These are phyloP conservation scores for Rhododendron griersonianum DNA, from an alignment of 148 eudicot genomes.

Conservation along the genomic window DNA sequence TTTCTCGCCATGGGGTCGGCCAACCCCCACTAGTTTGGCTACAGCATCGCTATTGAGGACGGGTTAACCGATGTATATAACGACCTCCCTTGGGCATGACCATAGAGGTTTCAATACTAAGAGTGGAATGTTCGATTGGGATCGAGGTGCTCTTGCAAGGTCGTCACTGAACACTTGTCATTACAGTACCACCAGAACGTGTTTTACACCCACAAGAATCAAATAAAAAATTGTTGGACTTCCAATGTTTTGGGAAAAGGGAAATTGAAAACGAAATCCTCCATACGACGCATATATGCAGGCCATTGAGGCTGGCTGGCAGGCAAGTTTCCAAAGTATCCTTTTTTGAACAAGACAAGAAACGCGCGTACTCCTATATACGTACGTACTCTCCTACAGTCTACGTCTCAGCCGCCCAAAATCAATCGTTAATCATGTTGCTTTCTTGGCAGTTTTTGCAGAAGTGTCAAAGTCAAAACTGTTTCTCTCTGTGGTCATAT, in stretches of 20 bases:
- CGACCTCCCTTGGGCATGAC: no score
- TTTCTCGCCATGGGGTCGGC: no score
- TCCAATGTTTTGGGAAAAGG: no score
- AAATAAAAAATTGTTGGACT: no score
- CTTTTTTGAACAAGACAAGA: background rate
- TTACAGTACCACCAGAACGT: background rate
- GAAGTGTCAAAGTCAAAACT: background rate
- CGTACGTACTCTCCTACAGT: background rate
- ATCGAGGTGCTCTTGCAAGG: background rate
- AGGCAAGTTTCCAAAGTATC: no score
- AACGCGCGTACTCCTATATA: background rate
- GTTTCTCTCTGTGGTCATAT: background rate
- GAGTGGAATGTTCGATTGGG: background rate
- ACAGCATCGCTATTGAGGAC: no score
- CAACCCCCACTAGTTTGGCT: no score
- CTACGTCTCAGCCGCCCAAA: background rate
- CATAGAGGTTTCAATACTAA: background rate
- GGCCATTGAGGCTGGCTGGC: no score
- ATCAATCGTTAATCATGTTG: background rate
- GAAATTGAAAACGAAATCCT: no score
- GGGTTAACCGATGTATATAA: no score
- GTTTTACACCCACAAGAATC: background rate
- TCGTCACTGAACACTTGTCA: background rate
- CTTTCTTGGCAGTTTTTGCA: background rate
- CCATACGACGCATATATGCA: no score